Base-by-base conservation (phyloP, 345 rosid genomes). In the Punica granatum region DNA sequence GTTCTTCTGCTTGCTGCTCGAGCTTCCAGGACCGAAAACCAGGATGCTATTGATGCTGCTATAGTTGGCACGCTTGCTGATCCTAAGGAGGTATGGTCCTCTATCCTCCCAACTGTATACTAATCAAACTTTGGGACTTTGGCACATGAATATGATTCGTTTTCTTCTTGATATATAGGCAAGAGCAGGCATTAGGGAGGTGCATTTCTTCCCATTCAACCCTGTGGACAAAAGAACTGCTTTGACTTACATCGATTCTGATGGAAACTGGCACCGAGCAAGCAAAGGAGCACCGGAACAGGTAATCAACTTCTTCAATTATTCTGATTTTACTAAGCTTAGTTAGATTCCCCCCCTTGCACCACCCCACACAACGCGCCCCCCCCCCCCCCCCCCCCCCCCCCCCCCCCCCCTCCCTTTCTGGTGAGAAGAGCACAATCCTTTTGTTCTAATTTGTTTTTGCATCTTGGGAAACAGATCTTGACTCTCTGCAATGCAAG, bases 271-370 rank as follows among this genome's bases (percentile, higher is more conserved):
- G 82, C 76, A 78, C 37, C 63, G 82, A 46, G 69, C 74, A 15
- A 75, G 82, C 61, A 78, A 78, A 63, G 82, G 82, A 44, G 82
- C 82, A 7, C 82, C 82, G 15, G 79, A 75, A 66, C 81, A 78
- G 75, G 81, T 78, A 66, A 69, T 26, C 58, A 23, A 49, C 37
- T 71, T 9, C 46, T 53, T 37, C 68, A 16, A 21, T 26, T n/a
- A n/a, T n/a, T 7, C 6, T 26, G 9, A 28, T 69, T 60, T 1
- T 54, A 60, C 26, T 44, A 35, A 32, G 41, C 35, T 14, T 56
- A 34, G 49, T 26, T 15, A 36, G 4, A 26, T n/a, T n/a, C n/a
- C n/a, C n/a, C n/a, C n/a, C n/a, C n/a, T n/a, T n/a, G n/a, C n/a
- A n/a, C n/a, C n/a, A n/a, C n/a, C n/a, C n/a, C n/a, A n/a, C n/a